Percentiles rank a stretch among this genome's conserved stretches.
Evolutionary conservation across 2,329 filamentous ascomycete species (phyloP).

Genomic region (Sporothrix dimorphospora): DNA sequence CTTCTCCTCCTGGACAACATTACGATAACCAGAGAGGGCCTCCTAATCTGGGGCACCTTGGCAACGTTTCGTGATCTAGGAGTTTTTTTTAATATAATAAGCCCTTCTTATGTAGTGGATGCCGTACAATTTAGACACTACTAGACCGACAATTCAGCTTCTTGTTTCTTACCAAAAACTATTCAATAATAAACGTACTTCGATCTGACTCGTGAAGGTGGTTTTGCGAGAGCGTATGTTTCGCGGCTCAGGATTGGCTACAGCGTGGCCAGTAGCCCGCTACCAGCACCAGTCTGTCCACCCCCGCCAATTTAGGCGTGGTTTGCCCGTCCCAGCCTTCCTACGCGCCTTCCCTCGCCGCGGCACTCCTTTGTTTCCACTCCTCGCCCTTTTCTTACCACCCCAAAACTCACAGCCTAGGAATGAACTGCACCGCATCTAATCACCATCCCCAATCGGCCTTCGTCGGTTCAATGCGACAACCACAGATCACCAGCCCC

Average conservation of each 20-base stretch:
- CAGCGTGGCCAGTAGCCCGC: background rate
- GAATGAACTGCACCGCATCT: constrained; percentile 18
- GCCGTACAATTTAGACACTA: background rate
- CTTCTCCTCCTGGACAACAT: background rate
- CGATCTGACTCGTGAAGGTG: background rate
- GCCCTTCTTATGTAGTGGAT: background rate
- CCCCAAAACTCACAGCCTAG: background rate
- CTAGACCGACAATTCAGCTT: background rate
- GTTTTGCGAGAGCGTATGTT: background rate
- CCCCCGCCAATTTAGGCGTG: constrained; percentile 14
- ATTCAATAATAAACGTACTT: background rate
- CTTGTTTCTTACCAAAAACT: background rate
- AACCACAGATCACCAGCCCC: background rate
- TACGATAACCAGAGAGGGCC: background rate
- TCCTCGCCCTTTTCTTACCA: constrained; percentile 24
- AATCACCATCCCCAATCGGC: constrained; percentile 27
- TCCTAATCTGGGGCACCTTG: background rate
- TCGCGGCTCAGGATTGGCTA: constrained; percentile 2
- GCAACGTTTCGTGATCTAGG: background rate
- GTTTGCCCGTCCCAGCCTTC: constrained; percentile 21
- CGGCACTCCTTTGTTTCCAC: constrained; percentile 26
- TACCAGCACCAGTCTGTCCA: background rate
- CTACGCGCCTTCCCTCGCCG: background rate
- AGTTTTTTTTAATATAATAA: background rate
- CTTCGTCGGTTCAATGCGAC: constrained; percentile 25